Conservation (phyloP, 108 stramenopile genomes). For the Nitzschia inconspicua region DNA sequence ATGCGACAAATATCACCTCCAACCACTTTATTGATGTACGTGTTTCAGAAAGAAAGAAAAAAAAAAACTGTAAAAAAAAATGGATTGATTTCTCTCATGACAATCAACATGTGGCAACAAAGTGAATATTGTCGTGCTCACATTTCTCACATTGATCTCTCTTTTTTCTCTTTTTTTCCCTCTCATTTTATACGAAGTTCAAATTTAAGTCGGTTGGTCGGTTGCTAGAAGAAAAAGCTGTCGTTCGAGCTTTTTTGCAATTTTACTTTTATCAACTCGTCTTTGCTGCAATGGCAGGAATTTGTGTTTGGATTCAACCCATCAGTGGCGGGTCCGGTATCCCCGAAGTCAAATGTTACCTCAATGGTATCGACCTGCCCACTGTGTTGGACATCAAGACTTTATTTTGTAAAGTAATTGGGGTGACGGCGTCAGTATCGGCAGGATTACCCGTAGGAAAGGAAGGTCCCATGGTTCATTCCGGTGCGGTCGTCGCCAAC, state of each 20-base stretch:
- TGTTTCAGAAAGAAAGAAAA: background rate
- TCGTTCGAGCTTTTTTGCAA: conserved; percentile 6
- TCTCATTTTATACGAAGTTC: background rate
- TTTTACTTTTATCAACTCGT: conserved; percentile 16
- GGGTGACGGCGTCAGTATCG: conserved; percentile 48
- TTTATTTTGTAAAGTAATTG: conserved; percentile 65
- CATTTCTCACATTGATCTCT: background rate
- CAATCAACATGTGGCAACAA: background rate
- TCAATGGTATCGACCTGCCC: conserved; percentile 66
- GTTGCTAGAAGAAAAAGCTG: conserved; percentile 15
- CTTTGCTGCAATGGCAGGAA: conserved; percentile 24
- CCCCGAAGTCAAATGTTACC: conserved; percentile 71
- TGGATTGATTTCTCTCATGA: background rate
- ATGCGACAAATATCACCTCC: conserved; percentile 22
- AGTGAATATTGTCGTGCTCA: background rate
- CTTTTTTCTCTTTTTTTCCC: background rate
- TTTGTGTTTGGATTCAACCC: conserved; percentile 32
- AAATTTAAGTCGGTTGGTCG: conserved; percentile 19
- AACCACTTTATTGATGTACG: conserved; percentile 23
- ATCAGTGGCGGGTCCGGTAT: conserved; percentile 71
- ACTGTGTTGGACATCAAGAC: conserved; percentile 41
- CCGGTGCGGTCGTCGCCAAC: conserved; percentile 41
- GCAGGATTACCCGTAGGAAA: conserved; percentile 68
- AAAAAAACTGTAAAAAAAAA: background rate
- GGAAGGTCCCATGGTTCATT: conserved; percentile 85